These are phyloP conservation scores for Starmera dryadoides DNA, from an alignment of 805 yeast genomes.

Conservation along the genomic window DNA sequence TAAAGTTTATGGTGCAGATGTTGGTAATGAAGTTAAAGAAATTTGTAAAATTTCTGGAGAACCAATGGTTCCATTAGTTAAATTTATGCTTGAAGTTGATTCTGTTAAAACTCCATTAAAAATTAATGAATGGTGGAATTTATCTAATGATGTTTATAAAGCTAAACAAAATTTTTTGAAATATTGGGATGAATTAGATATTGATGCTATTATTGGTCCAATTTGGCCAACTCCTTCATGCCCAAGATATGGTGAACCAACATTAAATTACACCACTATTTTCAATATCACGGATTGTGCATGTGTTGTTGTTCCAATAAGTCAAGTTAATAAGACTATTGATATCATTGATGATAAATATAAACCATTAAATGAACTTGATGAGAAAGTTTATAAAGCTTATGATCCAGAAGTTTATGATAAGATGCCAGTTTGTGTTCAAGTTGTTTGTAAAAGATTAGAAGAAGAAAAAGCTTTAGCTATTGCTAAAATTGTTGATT, in stretches of 20 bases:
- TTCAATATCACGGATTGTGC: slow-evolving; percentile 29
- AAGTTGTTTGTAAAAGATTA: slow-evolving; percentile 40
- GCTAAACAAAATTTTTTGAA: slow-evolving; percentile 25
- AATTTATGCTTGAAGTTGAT: background rate
- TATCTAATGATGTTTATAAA: slow-evolving; percentile 21
- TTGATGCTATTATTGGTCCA: slow-evolving; percentile 38
- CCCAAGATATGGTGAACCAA: slow-evolving; percentile 19
- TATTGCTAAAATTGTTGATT: background rate
- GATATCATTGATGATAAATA: slow-evolving; percentile 17
- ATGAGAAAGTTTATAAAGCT: slow-evolving; percentile 21
- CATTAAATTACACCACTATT: slow-evolving; percentile 31
- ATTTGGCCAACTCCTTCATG: slow-evolving; percentile 23
- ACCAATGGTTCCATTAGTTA: background rate
- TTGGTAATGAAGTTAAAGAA: background rate
- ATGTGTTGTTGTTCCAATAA: slow-evolving; percentile 31
- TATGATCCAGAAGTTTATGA: slow-evolving; percentile 23
- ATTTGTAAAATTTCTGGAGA: slow-evolving; percentile 1
- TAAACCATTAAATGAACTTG: slow-evolving; percentile 21
- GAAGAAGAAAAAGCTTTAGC: slow-evolving; percentile 39
- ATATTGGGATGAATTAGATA: slow-evolving; percentile 28
- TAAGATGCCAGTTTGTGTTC: slow-evolving; percentile 43
- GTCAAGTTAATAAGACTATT: slow-evolving; percentile 26
- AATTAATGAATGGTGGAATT: slow-evolving; percentile 26
- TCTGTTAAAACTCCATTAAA: background rate
- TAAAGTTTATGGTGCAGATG: slow-evolving; percentile 1